Base-by-base conservation (phyloP, 805 yeast species). In the Monosporozyma servazzii region DNA sequence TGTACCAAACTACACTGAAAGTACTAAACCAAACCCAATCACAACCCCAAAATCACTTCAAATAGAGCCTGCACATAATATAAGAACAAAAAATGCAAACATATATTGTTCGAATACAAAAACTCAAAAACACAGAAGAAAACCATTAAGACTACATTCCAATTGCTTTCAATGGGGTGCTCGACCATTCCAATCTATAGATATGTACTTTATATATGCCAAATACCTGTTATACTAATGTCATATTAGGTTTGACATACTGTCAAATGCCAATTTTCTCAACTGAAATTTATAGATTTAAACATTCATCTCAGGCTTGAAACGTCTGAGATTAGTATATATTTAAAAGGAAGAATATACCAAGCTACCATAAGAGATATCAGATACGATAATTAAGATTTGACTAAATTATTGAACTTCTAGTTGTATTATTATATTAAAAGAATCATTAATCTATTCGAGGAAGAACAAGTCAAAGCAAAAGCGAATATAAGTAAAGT, bases 1-100 rank as follows among this genome's bases (percentile, higher is more conserved):
- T 90, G 40, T 93, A 93, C 68, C 99, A 93, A 67, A 72, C 81
- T 43, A 75, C 91, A 3, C 71, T 91, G 60, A 80, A 80, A 58
- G 69, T 61, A 17, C 54, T 72, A 52, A 67, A 66, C 53, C 58
- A 51, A 47, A 51, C 44, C 3, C 29, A 41, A 21, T 9, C 7
- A 11, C 44, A 20, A 21, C 44, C 21, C 4, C 29, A 3, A 11
- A 41, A 7, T 21, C 44, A 20, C 21, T 21, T 18, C 44, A 5
- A 18, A 11, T 41, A 21, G 17, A 41, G 29, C 29, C 18, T 21
- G 15, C 42, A 18, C 23, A 39, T 18, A 18, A 39, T 5, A n/a
- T 18, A n/a, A 21, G 21, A 39, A 39, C 42, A 39, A 39, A 39
- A 39, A 17, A 9, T 39, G 25, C 25, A 6, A 39, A 39, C n/a